These are phyloP conservation scores for Microstroma glucosiphilum DNA, from an alignment of 1,284 basidiomycete genomes.

Conservation along the genomic window DNA sequence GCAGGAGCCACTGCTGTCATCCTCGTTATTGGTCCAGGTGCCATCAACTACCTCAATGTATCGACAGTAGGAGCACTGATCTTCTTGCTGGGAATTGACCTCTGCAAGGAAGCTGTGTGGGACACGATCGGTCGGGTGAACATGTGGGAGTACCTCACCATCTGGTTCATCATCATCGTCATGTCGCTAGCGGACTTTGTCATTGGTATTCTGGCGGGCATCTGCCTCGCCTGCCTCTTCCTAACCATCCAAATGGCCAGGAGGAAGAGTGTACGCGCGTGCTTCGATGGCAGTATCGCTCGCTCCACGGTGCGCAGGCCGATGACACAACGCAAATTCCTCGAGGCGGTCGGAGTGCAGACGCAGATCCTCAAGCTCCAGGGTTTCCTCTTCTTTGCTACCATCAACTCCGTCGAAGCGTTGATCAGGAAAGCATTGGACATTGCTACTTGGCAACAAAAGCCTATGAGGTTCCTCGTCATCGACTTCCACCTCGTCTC, in stretches of 20 bases:
- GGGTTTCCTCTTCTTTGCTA: slow-evolving; percentile 91
- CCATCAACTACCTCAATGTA: slow-evolving; percentile 45
- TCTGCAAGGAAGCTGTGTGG: slow-evolving; percentile 88
- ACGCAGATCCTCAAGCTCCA: slow-evolving; percentile 84
- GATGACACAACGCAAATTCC: slow-evolving; percentile 76
- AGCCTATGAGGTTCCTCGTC: slow-evolving; percentile 71
- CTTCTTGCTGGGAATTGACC: slow-evolving; percentile 87
- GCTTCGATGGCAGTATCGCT: slow-evolving; percentile 45
- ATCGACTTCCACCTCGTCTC: slow-evolving; percentile 66
- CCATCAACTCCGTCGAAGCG: slow-evolving; percentile 79
- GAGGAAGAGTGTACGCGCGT: slow-evolving; percentile 39
- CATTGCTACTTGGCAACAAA: slow-evolving; percentile 66
- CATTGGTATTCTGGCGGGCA: slow-evolving; percentile 83
- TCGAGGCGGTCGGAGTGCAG: slow-evolving; percentile 83
- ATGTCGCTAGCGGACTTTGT: slow-evolving; percentile 72
- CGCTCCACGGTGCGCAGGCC: slow-evolving; percentile 87
- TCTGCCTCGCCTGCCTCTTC: slow-evolving; percentile 85
- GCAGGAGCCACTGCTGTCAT: slow-evolving; percentile 68
- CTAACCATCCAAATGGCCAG: slow-evolving; percentile 94
- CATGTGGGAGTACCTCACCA: slow-evolving; percentile 55
- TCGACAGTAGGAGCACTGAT: slow-evolving; percentile 69
- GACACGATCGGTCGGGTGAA: slow-evolving; percentile 80
- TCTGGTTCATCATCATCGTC: slow-evolving; percentile 61
- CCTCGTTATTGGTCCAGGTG: slow-evolving; percentile 70
- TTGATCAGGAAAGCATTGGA: slow-evolving; percentile 67